These are phyloP conservation scores for Nevesoporus exiguus DNA, from an alignment of 768 basidiomycete species.

Conservation along the genomic window DNA sequence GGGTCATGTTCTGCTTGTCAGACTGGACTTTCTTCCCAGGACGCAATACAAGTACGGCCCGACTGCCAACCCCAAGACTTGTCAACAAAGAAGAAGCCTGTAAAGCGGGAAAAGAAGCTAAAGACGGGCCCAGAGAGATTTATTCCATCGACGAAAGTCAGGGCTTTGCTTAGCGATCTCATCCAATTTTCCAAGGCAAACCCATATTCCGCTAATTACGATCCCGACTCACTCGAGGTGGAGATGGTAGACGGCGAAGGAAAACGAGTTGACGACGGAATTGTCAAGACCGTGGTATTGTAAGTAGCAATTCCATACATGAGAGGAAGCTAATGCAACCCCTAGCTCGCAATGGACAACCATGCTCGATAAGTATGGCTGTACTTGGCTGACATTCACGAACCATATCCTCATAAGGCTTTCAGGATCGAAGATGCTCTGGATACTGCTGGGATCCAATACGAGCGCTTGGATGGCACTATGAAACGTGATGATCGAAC, in stretches of 20 bases:
- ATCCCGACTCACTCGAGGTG: slow-evolving; percentile 66
- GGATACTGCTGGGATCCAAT: slow-evolving; percentile 75
- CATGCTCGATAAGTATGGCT: slow-evolving; percentile 83
- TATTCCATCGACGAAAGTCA: slow-evolving; percentile 85
- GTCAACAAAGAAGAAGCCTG: slow-evolving; percentile 54
- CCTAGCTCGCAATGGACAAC: slow-evolving; percentile 89
- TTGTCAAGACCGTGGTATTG: slow-evolving; percentile 94
- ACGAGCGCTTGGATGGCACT: slow-evolving; percentile 91
- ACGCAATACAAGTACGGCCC: slow-evolving; percentile 80
- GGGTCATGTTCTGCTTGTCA: slow-evolving; percentile 80
- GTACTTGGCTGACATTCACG: not conserved
- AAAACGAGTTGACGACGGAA: slow-evolving; percentile 61
- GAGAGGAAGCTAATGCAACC: slow-evolving; percentile 14
- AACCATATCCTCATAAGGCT: not conserved
- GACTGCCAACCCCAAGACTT: slow-evolving; percentile 45
- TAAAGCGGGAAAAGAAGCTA: slow-evolving; percentile 63
- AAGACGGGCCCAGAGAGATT: slow-evolving; percentile 54
- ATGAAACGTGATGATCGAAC: slow-evolving; percentile 97
- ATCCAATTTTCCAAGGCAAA: slow-evolving; percentile 79
- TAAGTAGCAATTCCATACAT: slow-evolving; percentile 43
- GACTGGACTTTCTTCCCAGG: slow-evolving; percentile 56
- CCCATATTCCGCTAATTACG: slow-evolving; percentile 84
- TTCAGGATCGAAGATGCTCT: slow-evolving; percentile 85
- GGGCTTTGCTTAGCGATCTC: slow-evolving; percentile 76
- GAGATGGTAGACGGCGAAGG: slow-evolving; percentile 77